phyloP scores from a whole-genome alignment of 441 rosid genomes.

The Geranium incanum region DNA sequence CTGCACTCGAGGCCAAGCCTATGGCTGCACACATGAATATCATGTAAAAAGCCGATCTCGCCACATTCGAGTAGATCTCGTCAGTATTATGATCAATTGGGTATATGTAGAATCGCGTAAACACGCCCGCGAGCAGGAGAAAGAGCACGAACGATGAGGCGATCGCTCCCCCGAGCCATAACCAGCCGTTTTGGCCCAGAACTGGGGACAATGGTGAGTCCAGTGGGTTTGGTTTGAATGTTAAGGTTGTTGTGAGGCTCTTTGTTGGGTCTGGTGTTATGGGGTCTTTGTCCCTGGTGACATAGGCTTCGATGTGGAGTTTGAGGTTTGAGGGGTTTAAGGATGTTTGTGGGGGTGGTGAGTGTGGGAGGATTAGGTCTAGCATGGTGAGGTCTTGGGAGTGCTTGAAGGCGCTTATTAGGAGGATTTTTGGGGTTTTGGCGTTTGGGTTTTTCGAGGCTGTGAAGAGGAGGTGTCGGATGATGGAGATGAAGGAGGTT shows the following conservation, averaged over 20 bases:
- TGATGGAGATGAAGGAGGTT: conserved; percentile 67
- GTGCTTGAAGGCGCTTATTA: conserved; percentile 63
- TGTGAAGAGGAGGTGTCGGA: conserved; percentile 50
- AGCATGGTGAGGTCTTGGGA: conserved; percentile 70
- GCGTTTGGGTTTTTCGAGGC: conserved; percentile 24
- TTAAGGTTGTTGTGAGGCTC: conserved; percentile 18
- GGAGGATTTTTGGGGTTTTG: conserved; percentile 46
- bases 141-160: conserved; percentile 57
- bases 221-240: conserved; percentile 51
- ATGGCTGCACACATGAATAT: conserved; percentile 40
- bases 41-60: conserved; percentile 32
- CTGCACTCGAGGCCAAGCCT: conserved; percentile 39
- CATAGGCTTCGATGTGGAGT: conserved; percentile 57
- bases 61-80: conserved; percentile 24
- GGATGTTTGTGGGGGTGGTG: conserved; percentile 31
- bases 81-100: conserved; percentile 45
- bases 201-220: conserved; percentile 52
- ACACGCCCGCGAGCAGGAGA: conserved; percentile 47
- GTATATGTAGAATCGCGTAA: conserved; percentile 47
- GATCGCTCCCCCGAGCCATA: conserved; percentile 59
- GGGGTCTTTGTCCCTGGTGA: conserved; percentile 52
- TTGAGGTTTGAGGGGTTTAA: conserved; percentile 35
- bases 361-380: conserved; percentile 56
- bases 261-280: conserved; percentile 10
- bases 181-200: conserved; percentile 70